Evolutionary conservation across 2,329 filamentous ascomycete species (phyloP), one percentile per base, ranked within the genome.

Genomic region (Fusarium fujikuroi): DNA sequence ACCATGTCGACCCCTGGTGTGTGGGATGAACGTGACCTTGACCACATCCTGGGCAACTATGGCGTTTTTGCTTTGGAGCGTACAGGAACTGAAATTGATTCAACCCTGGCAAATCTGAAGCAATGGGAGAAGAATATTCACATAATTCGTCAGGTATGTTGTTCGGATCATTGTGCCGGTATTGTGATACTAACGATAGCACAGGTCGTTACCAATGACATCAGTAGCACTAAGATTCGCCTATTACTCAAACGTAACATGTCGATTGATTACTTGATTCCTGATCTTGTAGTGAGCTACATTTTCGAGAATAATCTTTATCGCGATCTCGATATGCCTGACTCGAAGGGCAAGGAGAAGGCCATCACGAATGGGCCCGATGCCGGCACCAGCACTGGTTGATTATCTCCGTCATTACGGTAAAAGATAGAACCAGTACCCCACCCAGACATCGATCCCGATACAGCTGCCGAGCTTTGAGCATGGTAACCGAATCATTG

Each of bases 61-160:
- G 94, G 94, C 47, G 91, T 92, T 36, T 95, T 97, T 80, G 93
- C 95, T 67, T 88, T 97, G n/a, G 93, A 98, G 86, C 90, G 95
- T 68, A 92, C 91, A 44, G 95, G 95, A 47, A 97, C 94, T 28
- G 94, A 97, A 78, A 92, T 97, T 56, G 93, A 97, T 71, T 93
- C 97, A 79, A 95, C 95, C 4, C 87, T 97, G 50, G 91, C 92
- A n/a, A 92, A 90, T 49, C 85, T 97, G 52, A 92, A 94, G 79
- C 89, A 91, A 68, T 98, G 92, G 89, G 92, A 94, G 78, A 90
- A 95, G 76, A 96, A 97, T 76, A 91, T 97, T 69, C 92, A 94
- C 79, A 92, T 97, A 60, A 95, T 97, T 72, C 92, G 93, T 63
- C 81, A 82, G 76, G 80, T 80, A 60, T 69, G 60, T 28, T 39